A percentile compares a stretch with the other conserved stretches of the same genome.
phyloP scores from a whole-genome alignment of 2,329 filamentous ascomycete species.

The Botrytis aclada region DNA sequence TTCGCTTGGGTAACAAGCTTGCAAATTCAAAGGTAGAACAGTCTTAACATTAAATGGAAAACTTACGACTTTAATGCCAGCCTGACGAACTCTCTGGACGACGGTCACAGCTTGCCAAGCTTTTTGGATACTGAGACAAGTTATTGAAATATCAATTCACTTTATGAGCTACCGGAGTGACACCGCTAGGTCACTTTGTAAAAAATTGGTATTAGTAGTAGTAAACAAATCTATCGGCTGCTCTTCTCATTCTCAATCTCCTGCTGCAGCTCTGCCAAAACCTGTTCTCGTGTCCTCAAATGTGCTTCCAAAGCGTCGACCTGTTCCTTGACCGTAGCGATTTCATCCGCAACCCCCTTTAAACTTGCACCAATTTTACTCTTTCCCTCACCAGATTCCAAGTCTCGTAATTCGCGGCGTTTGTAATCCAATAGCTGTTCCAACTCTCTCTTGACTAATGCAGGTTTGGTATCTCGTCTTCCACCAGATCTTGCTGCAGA shows the following conservation, averaged over 20 bases:
- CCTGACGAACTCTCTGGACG: background rate
- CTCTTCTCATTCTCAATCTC: constrained; percentile 86
- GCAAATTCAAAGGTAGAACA: background rate
- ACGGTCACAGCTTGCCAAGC: background rate
- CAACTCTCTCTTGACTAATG: constrained; percentile 88
- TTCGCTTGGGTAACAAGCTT: background rate
- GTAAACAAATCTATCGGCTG: constrained; percentile 41
- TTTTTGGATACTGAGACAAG: background rate
- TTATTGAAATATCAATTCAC: background rate
- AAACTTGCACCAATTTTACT: constrained; percentile 68
- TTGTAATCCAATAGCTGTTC: constrained; percentile 96
- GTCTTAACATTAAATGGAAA: background rate
- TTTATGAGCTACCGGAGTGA: background rate
- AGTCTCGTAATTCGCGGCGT: constrained; percentile 69
- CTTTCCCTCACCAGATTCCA: constrained; percentile 69
- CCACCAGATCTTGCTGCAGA: constrained; percentile 61
- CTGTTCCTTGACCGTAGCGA: constrained; percentile 89
- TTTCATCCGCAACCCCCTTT: constrained; percentile 77
- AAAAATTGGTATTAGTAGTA: constrained; percentile 17
- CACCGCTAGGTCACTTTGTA: constrained; percentile 15
- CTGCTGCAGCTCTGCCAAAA: constrained; percentile 70
- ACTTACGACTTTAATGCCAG: background rate
- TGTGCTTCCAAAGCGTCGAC: constrained; percentile 86
- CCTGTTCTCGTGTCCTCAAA: constrained; percentile 70
- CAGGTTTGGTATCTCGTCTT: constrained; percentile 76